These are phyloP conservation scores for Sanghuangporus sanghuang DNA, from an alignment of 1,284 basidiomycete species.

Conservation along the genomic window DNA sequence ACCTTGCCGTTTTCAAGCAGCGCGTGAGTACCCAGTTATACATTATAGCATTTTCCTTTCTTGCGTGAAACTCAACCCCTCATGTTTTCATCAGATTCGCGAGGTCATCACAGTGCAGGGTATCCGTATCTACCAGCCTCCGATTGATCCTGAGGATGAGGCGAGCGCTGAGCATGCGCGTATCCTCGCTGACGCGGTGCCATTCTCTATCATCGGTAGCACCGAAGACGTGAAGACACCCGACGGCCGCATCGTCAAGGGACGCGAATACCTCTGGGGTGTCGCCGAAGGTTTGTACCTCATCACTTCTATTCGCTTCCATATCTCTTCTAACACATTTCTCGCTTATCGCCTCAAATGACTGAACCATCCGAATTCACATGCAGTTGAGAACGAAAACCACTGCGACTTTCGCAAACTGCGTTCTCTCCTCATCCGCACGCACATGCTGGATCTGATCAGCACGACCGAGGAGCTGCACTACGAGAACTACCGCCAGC, in stretches of 20 bases:
- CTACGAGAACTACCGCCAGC: slow-evolving; percentile 97
- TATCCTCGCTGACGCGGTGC: slow-evolving; percentile 84
- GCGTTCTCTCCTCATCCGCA: slow-evolving; percentile 92
- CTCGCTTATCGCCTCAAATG: not conserved
- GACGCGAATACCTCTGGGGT: slow-evolving; percentile 99
- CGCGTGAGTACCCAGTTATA: slow-evolving; percentile 49
- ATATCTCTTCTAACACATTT: not conserved
- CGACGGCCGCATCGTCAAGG: slow-evolving; percentile 93
- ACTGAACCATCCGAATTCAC: not conserved
- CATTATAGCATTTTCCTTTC: too few species aligned
- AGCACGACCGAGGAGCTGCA: slow-evolving; percentile 94
- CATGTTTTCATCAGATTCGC: slow-evolving; percentile 55
- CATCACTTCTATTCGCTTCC: slow-evolving; percentile 5
- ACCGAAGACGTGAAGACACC: slow-evolving; percentile 90
- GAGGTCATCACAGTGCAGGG: slow-evolving; percentile 89
- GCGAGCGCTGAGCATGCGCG: slow-evolving; percentile 85
- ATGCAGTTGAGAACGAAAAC: slow-evolving; percentile 91
- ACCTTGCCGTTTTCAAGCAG: slow-evolving; percentile 90
- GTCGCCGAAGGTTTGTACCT: slow-evolving; percentile 78
- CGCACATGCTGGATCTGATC: slow-evolving; percentile 98
- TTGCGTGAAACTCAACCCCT: not conserved
- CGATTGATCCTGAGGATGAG: slow-evolving; percentile 90
- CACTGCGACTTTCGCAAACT: slow-evolving; percentile 99
- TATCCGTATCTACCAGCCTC: slow-evolving; percentile 93
- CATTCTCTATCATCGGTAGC: slow-evolving; percentile 97